Conservation (phyloP, 2,329 filamentous ascomycete genomes). For the Rutstroemia sp. region DNA sequence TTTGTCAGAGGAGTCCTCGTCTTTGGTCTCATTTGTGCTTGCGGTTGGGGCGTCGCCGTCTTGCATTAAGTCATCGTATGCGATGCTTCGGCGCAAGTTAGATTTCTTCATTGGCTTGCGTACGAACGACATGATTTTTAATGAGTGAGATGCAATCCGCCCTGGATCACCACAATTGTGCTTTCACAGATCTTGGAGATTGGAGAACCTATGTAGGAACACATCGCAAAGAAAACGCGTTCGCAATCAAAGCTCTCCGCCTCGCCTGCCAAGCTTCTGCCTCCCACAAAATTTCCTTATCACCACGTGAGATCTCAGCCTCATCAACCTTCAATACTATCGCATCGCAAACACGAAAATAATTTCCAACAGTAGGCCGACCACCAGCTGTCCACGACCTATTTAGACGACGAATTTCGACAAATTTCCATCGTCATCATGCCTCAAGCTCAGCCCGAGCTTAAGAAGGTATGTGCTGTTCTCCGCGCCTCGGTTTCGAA, state of each 20-base stretch:
- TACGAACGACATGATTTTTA: conserved; percentile 20
- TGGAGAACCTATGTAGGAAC: neutral
- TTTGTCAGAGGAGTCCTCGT: conserved; percentile 23
- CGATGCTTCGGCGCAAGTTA: conserved; percentile 48
- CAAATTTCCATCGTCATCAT: conserved; percentile 43
- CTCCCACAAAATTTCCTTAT: conserved; percentile 13
- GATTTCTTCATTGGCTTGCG: conserved; percentile 52
- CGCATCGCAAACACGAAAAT: conserved; percentile 7
- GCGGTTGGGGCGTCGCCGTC: conserved; percentile 22
- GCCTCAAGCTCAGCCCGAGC: conserved; percentile 97
- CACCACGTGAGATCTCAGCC: conserved; percentile 22
- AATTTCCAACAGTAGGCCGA: neutral
- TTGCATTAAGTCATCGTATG: conserved; percentile 30
- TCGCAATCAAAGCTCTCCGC: neutral
- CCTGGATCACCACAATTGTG: neutral
- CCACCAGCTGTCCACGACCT: conserved; percentile 6
- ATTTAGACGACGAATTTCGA: conserved; percentile 7
- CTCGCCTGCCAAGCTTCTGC: neutral
- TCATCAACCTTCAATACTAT: conserved; percentile 3
- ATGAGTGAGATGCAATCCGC: neutral
- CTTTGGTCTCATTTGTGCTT: neutral
- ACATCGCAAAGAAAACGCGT: neutral
- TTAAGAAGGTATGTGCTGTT: conserved; percentile 73
- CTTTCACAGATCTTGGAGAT: too few species aligned
- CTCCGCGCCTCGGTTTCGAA: neutral